These are phyloP conservation scores for Emmonsiellopsis sp. DNA, from an alignment of 2,329 filamentous ascomycete genomes.

Conservation along the genomic window DNA sequence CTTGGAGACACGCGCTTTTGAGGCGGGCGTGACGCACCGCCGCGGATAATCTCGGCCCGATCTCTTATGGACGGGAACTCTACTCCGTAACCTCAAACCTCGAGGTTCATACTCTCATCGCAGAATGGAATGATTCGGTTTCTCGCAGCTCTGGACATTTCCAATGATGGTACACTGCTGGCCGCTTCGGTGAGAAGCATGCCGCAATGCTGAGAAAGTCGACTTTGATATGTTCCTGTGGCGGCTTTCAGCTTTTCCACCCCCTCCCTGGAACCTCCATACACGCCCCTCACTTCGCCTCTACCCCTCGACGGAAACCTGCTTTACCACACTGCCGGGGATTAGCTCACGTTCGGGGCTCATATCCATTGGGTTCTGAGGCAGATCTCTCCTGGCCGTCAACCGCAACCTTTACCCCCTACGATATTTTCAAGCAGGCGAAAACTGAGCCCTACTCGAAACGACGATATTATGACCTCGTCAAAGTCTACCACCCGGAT, in stretches of 20 bases:
- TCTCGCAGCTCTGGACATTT: constrained; percentile 3
- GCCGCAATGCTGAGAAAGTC: constrained; percentile 41
- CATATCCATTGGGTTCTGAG: constrained; percentile 20
- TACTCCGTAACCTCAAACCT: not conserved
- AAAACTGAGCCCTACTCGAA: constrained; percentile 68
- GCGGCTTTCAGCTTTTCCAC: constrained; percentile 28
- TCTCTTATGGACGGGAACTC: not conserved
- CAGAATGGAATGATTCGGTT: not conserved
- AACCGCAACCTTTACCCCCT: constrained; percentile 55
- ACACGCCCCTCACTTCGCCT: not conserved
- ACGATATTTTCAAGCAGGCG: constrained; percentile 68
- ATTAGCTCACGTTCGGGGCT: constrained; percentile 29
- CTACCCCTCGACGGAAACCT: constrained; percentile 10
- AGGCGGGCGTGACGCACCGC: not conserved
- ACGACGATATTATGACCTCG: constrained; percentile 74
- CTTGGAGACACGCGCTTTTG: not conserved
- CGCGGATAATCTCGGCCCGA: constrained; percentile 2
- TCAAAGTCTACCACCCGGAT: constrained; percentile 95
- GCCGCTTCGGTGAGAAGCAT: constrained; percentile 22
- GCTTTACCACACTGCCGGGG: constrained; percentile 17
- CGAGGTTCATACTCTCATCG: not conserved
- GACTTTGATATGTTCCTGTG: constrained; percentile 28
- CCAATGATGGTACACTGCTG: not conserved
- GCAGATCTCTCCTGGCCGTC: constrained; percentile 34
- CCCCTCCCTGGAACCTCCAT: constrained; percentile 20